These are phyloP conservation scores for Coemansia pectinata DNA, from an alignment of 192 early-diverging fungal genomes.

Conservation along the genomic window DNA sequence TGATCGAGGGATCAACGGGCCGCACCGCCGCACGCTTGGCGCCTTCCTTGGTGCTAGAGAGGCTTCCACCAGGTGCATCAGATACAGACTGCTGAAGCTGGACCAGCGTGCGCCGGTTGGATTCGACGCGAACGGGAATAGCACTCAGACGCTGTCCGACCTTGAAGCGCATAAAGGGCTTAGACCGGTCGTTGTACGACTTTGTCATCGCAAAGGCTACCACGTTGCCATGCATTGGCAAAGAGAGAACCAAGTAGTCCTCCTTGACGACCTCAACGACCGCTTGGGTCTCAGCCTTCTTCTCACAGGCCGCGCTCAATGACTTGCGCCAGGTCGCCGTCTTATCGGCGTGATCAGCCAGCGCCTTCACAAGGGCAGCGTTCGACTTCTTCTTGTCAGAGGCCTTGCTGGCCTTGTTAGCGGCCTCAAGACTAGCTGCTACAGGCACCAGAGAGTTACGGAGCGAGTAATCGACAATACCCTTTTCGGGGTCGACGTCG, in stretches of 20 bases:
- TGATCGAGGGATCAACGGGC: conserved; percentile 49
- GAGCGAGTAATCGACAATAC: conserved; percentile 66
- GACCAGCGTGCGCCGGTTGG: conserved; percentile 44
- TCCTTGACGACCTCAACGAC: conserved; percentile 77
- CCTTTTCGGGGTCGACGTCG: conserved; percentile 68
- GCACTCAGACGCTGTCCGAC: conserved; percentile 58
- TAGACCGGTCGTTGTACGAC: conserved; percentile 61
- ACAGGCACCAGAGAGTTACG: conserved; percentile 37
- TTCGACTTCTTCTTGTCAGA: conserved; percentile 34
- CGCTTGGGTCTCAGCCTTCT: conserved; percentile 48
- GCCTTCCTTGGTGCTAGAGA: not conserved
- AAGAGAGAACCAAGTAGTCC: conserved; percentile 69
- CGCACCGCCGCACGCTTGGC: conserved; percentile 31
- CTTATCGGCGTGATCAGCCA: conserved; percentile 9
- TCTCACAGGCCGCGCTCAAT: conserved; percentile 29
- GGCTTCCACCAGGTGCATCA: not conserved
- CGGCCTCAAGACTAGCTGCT: not conserved
- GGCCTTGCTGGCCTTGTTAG: conserved; percentile 14
- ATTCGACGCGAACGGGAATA: conserved; percentile 41
- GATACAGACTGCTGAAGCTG: conserved; percentile 6
- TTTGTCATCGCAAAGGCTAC: conserved; percentile 63
- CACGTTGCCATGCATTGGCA: conserved; percentile 59
- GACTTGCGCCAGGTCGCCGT: conserved; percentile 22
- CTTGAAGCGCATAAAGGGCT: conserved; percentile 65
- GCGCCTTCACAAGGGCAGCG: conserved; percentile 13